Percentiles rank a stretch among this genome's conserved stretches.
Conservation (phyloP, 1,284 basidiomycete species). For the Heterobasidion occidentale region DNA sequence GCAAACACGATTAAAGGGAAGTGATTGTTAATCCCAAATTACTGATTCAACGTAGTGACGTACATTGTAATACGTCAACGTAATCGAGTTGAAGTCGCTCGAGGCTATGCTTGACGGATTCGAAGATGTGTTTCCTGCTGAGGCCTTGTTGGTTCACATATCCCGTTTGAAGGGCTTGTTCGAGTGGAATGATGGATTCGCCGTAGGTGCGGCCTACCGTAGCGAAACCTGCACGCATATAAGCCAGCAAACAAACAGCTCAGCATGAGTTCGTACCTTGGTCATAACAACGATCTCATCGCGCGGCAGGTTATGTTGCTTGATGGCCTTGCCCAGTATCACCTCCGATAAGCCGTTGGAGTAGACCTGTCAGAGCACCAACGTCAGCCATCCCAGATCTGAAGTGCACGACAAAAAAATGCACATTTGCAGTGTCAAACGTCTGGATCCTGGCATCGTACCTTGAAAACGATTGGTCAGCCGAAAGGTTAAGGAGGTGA, state of each 20-base stretch:
- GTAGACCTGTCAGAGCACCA: constrained; percentile 1
- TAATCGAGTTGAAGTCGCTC: constrained; percentile 1
- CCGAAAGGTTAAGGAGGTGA: not conserved
- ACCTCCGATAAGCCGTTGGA: constrained; percentile 2
- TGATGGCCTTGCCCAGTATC: constrained; percentile 7
- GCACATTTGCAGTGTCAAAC: constrained; percentile 58
- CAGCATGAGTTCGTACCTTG: constrained; percentile 1
- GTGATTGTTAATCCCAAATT: not conserved
- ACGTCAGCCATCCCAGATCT: not conserved
- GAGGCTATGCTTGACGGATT: constrained; percentile 1
- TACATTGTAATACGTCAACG: not conserved
- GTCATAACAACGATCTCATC: constrained; percentile 8
- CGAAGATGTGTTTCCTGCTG: constrained; percentile 2
- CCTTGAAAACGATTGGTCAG: not conserved
- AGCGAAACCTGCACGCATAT: not conserved
- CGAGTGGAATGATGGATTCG: constrained; percentile 7
- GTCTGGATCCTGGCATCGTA: constrained; percentile 51
- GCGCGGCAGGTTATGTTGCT: constrained; percentile 4
- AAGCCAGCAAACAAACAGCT: not conserved
- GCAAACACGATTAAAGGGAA: not conserved
- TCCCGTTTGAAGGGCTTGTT: constrained; percentile 5
- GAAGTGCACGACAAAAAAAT: not conserved
- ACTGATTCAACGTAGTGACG: not conserved
- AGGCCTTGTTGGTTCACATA: constrained; percentile 2
- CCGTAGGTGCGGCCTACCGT: not conserved